Evolutionary conservation across 805 yeast genomes (phyloP).

Genomic region (Saccharomyces kudriavzevii): DNA sequence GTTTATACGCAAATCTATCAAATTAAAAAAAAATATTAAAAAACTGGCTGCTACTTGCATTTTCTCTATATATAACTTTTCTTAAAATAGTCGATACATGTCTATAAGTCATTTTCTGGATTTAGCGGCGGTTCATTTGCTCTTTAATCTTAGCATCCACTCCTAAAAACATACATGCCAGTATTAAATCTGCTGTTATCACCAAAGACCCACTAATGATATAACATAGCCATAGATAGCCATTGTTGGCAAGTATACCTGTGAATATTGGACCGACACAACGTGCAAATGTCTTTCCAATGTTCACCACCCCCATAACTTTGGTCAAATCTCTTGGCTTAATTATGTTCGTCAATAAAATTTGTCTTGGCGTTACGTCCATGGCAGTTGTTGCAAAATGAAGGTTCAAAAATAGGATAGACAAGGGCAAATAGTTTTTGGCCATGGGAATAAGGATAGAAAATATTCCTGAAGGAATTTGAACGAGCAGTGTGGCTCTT

Average conservation of each 20-base stretch:
- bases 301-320: conserved; percentile 79
- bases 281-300: conserved; percentile 78
- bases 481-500: conserved; percentile 62
- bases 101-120: neutral
- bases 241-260: conserved; percentile 57
- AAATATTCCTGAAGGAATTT: conserved; percentile 68
- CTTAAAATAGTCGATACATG: neutral
- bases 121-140: conserved; percentile 9
- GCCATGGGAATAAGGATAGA: conserved; percentile 46
- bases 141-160: conserved; percentile 26
- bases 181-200: conserved; percentile 30
- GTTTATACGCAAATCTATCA: neutral
- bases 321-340: conserved; percentile 56
- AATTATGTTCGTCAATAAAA: conserved; percentile 62
- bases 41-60: neutral
- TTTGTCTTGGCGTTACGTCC: conserved; percentile 91
- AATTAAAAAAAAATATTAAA: neutral
- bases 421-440: conserved; percentile 31
- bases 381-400: conserved; percentile 63
- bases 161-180: conserved; percentile 28
- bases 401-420: conserved; percentile 44
- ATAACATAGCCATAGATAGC: conserved; percentile 42
- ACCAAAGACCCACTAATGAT: conserved; percentile 45
- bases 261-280: conserved; percentile 76
- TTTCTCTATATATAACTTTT: neutral